These are phyloP conservation scores for Fusarium duplospermum DNA, from an alignment of 2,329 filamentous ascomycete genomes.

Conservation along the genomic window DNA sequence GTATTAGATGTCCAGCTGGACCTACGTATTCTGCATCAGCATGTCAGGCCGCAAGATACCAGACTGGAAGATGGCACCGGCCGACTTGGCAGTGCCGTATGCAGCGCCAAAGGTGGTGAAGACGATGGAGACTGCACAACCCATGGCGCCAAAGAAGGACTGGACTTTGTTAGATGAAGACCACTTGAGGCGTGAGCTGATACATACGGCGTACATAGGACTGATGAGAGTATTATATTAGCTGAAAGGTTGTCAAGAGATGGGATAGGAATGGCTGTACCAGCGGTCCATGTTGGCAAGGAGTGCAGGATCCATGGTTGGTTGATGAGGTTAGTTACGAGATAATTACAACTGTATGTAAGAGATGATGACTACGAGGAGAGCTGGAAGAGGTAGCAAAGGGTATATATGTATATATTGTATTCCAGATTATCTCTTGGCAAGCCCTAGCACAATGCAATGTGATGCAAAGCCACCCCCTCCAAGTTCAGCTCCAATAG, in stretches of 20 bases:
- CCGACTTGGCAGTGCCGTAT: constrained; percentile 58
- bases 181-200: not conserved
- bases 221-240: constrained; percentile 40
- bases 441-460: not conserved
- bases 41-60: constrained; percentile 58
- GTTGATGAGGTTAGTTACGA: not conserved
- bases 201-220: constrained; percentile 58
- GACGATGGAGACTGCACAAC: constrained; percentile 59
- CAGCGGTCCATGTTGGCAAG: constrained; percentile 52
- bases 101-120: constrained; percentile 63
- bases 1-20: not conserved
- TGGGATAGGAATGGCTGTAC: constrained; percentile 33
- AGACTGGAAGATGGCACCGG: constrained; percentile 56
- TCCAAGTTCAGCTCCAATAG: not conserved
- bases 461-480: not conserved
- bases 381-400: not conserved
- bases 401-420: constrained; percentile 5
- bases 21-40: constrained; percentile 57
- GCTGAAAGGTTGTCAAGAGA: not conserved
- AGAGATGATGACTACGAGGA: not conserved
- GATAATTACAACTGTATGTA: not conserved
- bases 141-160: constrained; percentile 58
- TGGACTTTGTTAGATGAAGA: constrained; percentile 19
- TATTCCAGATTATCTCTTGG: not conserved
- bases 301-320: constrained; percentile 47